A percentile compares a stretch with the other conserved stretches of the same genome.
Conservation (phyloP, 1,284 basidiomycete species). For the Cryptococcus sp. region DNA sequence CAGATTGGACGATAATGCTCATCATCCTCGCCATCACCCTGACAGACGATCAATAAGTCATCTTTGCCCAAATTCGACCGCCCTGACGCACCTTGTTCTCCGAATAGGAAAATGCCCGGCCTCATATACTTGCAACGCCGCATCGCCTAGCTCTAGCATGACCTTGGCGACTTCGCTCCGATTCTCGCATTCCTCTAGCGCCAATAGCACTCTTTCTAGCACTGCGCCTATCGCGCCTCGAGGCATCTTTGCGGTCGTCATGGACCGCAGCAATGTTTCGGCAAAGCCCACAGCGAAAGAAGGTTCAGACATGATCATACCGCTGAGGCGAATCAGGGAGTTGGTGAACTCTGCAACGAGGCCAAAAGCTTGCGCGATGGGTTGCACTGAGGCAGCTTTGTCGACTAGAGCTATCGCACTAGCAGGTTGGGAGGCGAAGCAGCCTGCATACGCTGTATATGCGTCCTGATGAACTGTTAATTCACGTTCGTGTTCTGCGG, state of each 20-base stretch:
- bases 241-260: not conserved
- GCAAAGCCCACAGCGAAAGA: slow-evolving; percentile 2
- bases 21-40: slow-evolving; percentile 19
- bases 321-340: slow-evolving; percentile 15
- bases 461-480: slow-evolving; percentile 13
- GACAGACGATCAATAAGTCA: not conserved
- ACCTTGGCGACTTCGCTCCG: slow-evolving; percentile 28
- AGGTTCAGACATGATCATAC: slow-evolving; percentile 13
- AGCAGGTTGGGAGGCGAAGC: slow-evolving; percentile 14
- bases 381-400: not conserved
- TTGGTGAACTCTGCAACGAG: slow-evolving; percentile 14
- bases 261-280: slow-evolving; percentile 1
- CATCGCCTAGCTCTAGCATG: slow-evolving; percentile 27
- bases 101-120: slow-evolving; percentile 31
- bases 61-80: not conserved
- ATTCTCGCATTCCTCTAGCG: slow-evolving; percentile 26
- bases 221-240: slow-evolving; percentile 16
- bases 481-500: too few species aligned
- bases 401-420: slow-evolving; percentile 6
- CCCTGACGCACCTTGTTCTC: slow-evolving; percentile 31
- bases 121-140: slow-evolving; percentile 35
- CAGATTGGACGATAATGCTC: slow-evolving; percentile 24
- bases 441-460: slow-evolving; percentile 21
- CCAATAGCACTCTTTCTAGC: slow-evolving; percentile 31
- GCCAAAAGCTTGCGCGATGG: slow-evolving; percentile 13